Percentiles rank a stretch among this genome's conserved stretches.
Conservation (phyloP, 2,329 filamentous ascomycete species). For the Aphanocladium album region DNA sequence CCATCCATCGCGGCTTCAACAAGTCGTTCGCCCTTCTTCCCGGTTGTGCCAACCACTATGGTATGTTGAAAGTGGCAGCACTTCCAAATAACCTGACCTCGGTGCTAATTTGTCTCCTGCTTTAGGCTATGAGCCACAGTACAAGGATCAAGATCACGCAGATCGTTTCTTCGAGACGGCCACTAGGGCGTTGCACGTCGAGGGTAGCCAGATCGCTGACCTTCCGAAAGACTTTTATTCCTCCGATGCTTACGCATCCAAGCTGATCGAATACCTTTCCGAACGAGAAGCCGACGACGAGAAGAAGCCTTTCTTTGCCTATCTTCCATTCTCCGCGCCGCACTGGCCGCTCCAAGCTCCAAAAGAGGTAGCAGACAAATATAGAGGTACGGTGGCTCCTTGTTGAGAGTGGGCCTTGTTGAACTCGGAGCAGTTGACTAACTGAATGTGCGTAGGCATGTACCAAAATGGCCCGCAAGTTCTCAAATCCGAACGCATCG, state of each 20-base stretch:
- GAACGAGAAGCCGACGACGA: slow-evolving; percentile 39
- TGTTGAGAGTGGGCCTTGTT: too few relatives aligned
- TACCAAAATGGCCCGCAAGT: slow-evolving; percentile 58
- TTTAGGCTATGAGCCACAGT: slow-evolving; percentile 42
- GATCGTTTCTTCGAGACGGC: slow-evolving; percentile 30
- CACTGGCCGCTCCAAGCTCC: slow-evolving; percentile 61
- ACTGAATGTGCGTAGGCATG: slow-evolving; percentile 20
- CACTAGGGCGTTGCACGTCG: slow-evolving; percentile 29
- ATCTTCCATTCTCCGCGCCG: slow-evolving; percentile 57
- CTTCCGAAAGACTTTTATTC: slow-evolving; percentile 50
- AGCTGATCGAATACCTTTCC: slow-evolving; percentile 46
- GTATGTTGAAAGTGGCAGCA: slow-evolving; percentile 13
- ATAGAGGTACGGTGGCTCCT: slow-evolving; percentile 35
- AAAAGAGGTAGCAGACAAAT: slow-evolving; percentile 48
- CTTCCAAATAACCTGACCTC: neutral
- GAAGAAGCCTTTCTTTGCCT: slow-evolving; percentile 51
- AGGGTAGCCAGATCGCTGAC: slow-evolving; percentile 22
- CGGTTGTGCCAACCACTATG: slow-evolving; percentile 42
- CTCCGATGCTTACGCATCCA: slow-evolving; percentile 47
- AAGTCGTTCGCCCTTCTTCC: slow-evolving; percentile 49
- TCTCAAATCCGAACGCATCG: slow-evolving; percentile 47
- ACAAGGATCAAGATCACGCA: slow-evolving; percentile 33
- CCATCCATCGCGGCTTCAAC: slow-evolving; percentile 49
- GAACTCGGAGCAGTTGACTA: neutral
- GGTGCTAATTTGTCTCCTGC: neutral